Conservation (phyloP, 2,329 filamentous ascomycete genomes). For the Xylariaceae sp. region DNA sequence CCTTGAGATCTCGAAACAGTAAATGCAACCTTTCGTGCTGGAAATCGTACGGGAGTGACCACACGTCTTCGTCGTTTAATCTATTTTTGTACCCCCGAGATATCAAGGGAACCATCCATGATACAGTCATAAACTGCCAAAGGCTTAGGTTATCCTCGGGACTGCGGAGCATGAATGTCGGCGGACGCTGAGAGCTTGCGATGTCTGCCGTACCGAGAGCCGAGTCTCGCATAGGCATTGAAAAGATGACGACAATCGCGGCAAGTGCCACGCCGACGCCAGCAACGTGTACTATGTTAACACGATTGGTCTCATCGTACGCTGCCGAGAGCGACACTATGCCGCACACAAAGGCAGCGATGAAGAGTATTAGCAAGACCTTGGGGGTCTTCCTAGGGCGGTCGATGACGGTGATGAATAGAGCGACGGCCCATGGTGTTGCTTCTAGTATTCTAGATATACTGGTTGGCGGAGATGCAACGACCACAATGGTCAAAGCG, state of each 20-base stretch:
- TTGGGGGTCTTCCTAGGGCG: slow-evolving; percentile 48
- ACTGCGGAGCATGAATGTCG: slow-evolving; percentile 64
- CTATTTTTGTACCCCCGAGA: slow-evolving; percentile 64
- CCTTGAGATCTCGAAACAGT: slow-evolving; percentile 71
- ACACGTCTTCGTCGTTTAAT: slow-evolving; percentile 78
- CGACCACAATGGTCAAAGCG: slow-evolving; percentile 36
- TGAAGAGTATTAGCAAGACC: slow-evolving; percentile 44
- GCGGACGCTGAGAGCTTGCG: slow-evolving; percentile 56
- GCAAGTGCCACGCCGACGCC: slow-evolving; percentile 46
- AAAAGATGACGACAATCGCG: slow-evolving; percentile 57
- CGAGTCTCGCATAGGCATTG: slow-evolving; percentile 72
- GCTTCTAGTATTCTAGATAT: slow-evolving; percentile 38
- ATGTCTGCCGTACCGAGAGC: slow-evolving; percentile 58
- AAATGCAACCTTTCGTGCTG: slow-evolving; percentile 77
- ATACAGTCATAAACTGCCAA: slow-evolving; percentile 84
- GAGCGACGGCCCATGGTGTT: slow-evolving; percentile 43
- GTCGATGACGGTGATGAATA: slow-evolving; percentile 42
- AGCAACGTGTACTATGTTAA: slow-evolving; percentile 37
- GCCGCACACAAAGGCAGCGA: slow-evolving; percentile 38
- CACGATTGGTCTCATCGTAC: slow-evolving; percentile 37
- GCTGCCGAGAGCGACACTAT: slow-evolving; percentile 30
- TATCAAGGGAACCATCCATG: slow-evolving; percentile 80
- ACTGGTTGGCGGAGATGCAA: slow-evolving; percentile 35
- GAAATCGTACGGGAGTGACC: slow-evolving; percentile 78
- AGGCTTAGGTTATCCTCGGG: slow-evolving; percentile 79